Conservation (phyloP, 306 rosid genomes). For the Trifolium fragiferum region DNA sequence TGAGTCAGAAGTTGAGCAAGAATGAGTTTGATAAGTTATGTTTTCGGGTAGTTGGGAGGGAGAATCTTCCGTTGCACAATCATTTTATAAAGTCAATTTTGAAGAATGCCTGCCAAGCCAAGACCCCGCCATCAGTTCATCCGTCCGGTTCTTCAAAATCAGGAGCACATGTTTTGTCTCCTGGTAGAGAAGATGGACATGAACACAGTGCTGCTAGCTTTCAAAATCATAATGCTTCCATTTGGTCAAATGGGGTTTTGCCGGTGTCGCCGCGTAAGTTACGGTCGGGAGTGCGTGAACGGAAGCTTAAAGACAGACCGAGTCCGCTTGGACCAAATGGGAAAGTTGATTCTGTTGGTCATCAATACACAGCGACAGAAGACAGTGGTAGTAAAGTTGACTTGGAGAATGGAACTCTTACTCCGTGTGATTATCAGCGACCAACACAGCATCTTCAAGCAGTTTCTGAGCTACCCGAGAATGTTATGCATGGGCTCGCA, state of each 20-base stretch:
- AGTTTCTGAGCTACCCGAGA: conserved; percentile 76
- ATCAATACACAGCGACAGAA: conserved; percentile 61
- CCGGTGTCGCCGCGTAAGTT: conserved; percentile 74
- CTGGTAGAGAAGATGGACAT: conserved; percentile 71
- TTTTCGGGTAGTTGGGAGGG: conserved; percentile 73
- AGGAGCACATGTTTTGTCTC: conserved; percentile 60
- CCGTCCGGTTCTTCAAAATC: conserved; percentile 55
- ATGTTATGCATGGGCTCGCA: conserved; percentile 53
- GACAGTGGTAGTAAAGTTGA: conserved; percentile 68
- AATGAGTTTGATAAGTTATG: conserved; percentile 76
- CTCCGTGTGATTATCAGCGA: conserved; percentile 83
- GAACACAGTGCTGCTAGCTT: conserved; percentile 58
- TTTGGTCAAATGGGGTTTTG: conserved; percentile 88
- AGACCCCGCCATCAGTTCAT: conserved; percentile 67
- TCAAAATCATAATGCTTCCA: conserved; percentile 59
- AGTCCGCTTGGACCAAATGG: conserved; percentile 97
- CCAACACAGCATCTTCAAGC: conserved; percentile 73
- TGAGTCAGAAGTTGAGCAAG: conserved; percentile 91
- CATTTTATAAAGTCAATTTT: conserved; percentile 76
- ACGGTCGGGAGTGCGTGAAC: conserved; percentile 73
- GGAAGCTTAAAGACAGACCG: conserved; percentile 86
- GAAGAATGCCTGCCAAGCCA: conserved; percentile 89
- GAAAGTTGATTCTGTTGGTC: conserved; percentile 61
- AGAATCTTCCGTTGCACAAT: conserved; percentile 83
- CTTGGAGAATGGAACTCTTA: conserved; percentile 70